Evolutionary conservation across 805 yeast species (phyloP).

Genomic region (Pichia californica): DNA sequence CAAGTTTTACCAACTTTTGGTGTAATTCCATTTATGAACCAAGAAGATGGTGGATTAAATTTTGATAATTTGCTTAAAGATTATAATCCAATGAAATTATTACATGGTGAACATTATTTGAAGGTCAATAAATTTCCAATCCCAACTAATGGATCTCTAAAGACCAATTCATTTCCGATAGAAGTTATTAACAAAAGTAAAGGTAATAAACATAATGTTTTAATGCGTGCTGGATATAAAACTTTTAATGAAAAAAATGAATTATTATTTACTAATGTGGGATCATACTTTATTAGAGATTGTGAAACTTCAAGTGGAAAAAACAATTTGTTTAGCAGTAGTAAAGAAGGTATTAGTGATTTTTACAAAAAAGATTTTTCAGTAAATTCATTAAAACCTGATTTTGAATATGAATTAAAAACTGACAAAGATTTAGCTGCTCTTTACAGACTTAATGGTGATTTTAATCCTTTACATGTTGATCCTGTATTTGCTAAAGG

Average conservation of each 20-base stretch:
- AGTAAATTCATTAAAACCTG: conserved; percentile 43
- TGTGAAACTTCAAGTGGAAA: conserved; percentile 53
- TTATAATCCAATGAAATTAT: conserved; percentile 81
- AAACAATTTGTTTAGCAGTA: conserved; percentile 36
- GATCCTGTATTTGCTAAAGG: conserved; percentile 87
- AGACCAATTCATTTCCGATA: conserved; percentile 59
- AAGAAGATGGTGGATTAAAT: conserved; percentile 49
- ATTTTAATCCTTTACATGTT: conserved; percentile 90
- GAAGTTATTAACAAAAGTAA: conserved; percentile 64
- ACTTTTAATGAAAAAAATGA: conserved; percentile 63
- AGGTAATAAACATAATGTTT: conserved; percentile 61
- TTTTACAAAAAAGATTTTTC: conserved; percentile 66
- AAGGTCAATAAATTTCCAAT: conserved; percentile 71
- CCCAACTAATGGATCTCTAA: conserved; percentile 61
- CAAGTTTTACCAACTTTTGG: conserved; percentile 87
- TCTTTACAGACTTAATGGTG: conserved; percentile 86
- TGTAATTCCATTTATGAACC: conserved; percentile 76
- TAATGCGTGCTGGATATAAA: conserved; percentile 66
- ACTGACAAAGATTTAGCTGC: conserved; percentile 77
- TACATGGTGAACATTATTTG: conserved; percentile 94
- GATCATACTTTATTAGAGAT: conserved; percentile 79
- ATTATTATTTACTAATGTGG: conserved; percentile 71
- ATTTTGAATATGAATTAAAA: conserved; percentile 50
- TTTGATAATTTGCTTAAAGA: conserved; percentile 61
- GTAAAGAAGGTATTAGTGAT: conserved; percentile 30